Percentiles rank a stretch among this genome's conserved stretches.
Conservation (phyloP, 164 flowering plant genomes). For the Euptelea pleiosperma region DNA sequence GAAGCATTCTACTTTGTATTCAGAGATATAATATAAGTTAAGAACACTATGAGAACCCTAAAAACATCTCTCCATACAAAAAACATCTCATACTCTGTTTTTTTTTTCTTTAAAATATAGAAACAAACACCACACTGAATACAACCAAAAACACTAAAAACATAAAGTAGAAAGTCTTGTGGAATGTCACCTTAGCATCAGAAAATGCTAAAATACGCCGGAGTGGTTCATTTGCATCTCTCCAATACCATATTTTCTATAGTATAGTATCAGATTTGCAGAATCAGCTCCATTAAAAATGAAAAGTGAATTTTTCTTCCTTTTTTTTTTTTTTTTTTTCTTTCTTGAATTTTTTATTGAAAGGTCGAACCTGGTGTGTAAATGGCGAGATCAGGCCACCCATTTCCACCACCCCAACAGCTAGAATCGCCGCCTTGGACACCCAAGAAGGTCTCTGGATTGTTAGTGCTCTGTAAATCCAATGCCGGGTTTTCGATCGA, state of each 20-base stretch:
- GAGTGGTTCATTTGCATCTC: not conserved
- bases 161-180: not conserved
- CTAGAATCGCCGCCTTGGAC: conserved; percentile 33
- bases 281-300: no score
- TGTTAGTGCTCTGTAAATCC: conserved; percentile 26
- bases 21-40: no score
- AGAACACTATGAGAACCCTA: no score
- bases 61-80: no score
- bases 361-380: conserved; percentile 64
- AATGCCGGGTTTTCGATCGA: conserved; percentile 16
- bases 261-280: no score
- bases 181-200: conserved; percentile 6
- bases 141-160: not conserved
- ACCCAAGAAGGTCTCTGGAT: conserved; percentile 35
- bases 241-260: no score
- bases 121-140: conserved; percentile 7
- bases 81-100: no score
- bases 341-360: conserved; percentile 20
- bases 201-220: no score
- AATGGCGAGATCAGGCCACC: conserved; percentile 79
- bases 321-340: conserved; percentile 6
- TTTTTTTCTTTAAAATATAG: not conserved
- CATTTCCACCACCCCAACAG: conserved; percentile 46
- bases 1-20: no score
- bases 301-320: not conserved